Evolutionary conservation across 2,329 filamentous ascomycete species (phyloP), one percentile per base, ranked within the genome.

Genomic region (Penicillium sp.): DNA sequence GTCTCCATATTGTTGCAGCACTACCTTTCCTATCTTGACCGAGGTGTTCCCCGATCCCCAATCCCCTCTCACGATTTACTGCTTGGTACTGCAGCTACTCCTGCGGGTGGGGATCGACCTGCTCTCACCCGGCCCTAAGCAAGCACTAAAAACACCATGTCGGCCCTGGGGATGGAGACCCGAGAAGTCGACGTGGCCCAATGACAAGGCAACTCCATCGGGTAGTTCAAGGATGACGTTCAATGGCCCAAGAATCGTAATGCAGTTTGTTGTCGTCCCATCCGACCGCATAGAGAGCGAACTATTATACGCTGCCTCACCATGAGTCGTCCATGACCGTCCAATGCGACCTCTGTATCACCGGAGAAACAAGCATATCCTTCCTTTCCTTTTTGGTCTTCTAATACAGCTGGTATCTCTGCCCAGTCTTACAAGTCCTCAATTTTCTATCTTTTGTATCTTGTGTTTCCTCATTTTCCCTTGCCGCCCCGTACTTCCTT

Each of bases 141-240:
- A 63, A 51, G 56, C 46, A 53, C 52, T 58, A 60, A 41, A 41
- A 56, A 55, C 49, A 59, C 56, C 56, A 60, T 58, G 34, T 44
- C 41, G 48, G 48, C 53, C 46, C 58, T 52, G 57, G 46, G 54
- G 53, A 63, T 62, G 62, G 62, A 60, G 55, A 55, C 63, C 54
- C 55, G 49, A 43, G 58, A 63, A 39, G n/a, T 25, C 70, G 65
- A 73, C 70, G 70, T 73, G 70, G 70, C 60, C 69, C 70, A 72
- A 72, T 72, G 55, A 64, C 49, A 63, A 49, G 29, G 29, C 33
- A 50, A 50, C 60, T 53, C 48, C 56, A 58, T 65, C 59, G 56
- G 62, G 61, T 58, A 59, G 62, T 66, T 69, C 65, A 57, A 61
- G 52, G 44, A 64, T 64, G 61, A 64, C 59, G 59, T 67, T 59